These are phyloP conservation scores for Rubroshorea leprosula DNA, from an alignment of 345 rosid genomes.

Conservation along the genomic window DNA sequence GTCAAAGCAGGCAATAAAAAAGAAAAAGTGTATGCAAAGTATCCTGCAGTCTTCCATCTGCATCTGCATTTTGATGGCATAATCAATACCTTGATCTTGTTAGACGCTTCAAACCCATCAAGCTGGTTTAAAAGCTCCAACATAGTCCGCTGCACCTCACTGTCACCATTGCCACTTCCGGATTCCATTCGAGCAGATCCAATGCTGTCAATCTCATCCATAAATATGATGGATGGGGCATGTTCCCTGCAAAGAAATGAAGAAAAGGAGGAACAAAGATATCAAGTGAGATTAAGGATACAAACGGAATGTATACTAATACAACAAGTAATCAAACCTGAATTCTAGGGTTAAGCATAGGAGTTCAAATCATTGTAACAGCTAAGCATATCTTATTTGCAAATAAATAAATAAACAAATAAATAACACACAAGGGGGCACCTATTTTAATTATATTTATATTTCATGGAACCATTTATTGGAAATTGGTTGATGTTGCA, in stretches of 20 bases:
- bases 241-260: constrained; percentile 43
- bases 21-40: not conserved
- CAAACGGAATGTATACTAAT: constrained; percentile 1
- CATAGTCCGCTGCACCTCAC: constrained; percentile 97
- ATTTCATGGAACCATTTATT: too few species aligned
- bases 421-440: too few species aligned
- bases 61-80: not conserved
- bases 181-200: constrained; percentile 99
- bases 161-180: constrained; percentile 98
- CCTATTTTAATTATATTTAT: too few species aligned
- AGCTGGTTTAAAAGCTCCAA: constrained; percentile 98
- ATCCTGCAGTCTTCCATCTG: not conserved
- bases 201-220: constrained; percentile 98
- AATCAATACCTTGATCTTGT: constrained; percentile 85
- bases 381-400: too few species aligned
- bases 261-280: not conserved
- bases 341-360: too few species aligned
- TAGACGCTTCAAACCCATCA: constrained; percentile 96
- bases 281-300: not conserved
- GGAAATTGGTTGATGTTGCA: not conserved
- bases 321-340: not conserved
- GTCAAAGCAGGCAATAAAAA: not conserved
- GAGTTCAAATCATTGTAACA: too few species aligned
- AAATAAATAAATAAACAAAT: too few species aligned
- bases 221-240: constrained; percentile 91